Base-by-base conservation (phyloP, 1,284 basidiomycete genomes). In the Mixia osmundae region DNA sequence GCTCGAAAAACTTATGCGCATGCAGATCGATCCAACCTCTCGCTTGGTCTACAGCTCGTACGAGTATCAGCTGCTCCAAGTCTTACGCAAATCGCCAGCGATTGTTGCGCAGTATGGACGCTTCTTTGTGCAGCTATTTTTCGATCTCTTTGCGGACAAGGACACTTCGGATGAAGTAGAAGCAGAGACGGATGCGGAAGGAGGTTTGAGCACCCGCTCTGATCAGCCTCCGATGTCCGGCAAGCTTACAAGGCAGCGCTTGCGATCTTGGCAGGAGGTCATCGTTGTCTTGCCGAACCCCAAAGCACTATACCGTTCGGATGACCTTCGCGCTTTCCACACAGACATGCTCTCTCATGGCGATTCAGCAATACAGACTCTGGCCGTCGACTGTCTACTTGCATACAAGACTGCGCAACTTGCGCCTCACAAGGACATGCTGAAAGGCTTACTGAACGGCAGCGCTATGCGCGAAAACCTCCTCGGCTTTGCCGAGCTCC, bases 221-320 rank as follows among this genome's bases (percentile, higher is more conserved):
- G 23, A 10, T 16, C 19, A 4, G 10, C 33, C 21, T 12, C 28
- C 28, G n/a, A 16, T 12, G 35, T 12, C 16, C 19, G 42, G 26
- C 16, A 30, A 21, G 9, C 14, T 16, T 10, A 34, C 36, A 10
- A 27, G 40, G 67, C 4, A 61, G 65, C 37, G 55, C 61, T 66
- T 83, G 20, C 62, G 57, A 14, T 62, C 68, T 2, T 94, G 79
- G 72, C 69, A 97, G 19, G 69, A 69, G 23, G 64, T 97, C 2
- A 78, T 95, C 52, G 67, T 76, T 39, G 87, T 83, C 54, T 79
- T 99, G 53, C 61, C 61, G 47, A 94, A 94, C 51, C 85, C 85
- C 8, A 87, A 83, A 56, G 77, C 79, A 0, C 62, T 91, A 1
- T 68, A 71, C 49, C 66, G 69, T 3, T 68, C 78, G 0, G 65